Evolutionary conservation across 805 yeast species (phyloP).

Genomic region (Priceomyces haplophilus): DNA sequence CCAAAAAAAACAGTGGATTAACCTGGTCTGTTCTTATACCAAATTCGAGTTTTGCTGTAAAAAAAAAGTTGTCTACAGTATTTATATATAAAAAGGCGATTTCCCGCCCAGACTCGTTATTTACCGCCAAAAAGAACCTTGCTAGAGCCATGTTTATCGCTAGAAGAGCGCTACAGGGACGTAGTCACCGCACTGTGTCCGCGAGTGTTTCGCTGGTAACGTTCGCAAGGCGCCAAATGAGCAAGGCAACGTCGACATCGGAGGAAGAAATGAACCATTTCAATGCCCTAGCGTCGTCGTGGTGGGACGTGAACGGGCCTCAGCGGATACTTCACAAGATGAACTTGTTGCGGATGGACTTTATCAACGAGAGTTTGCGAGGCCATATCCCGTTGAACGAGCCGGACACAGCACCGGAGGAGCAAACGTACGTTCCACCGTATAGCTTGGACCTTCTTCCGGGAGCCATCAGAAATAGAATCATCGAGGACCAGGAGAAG

Average conservation of each 20-base stretch:
- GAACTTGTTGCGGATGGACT: constrained; percentile 89
- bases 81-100: too few species aligned
- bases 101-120: too few species aligned
- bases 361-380: constrained; percentile 62
- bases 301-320: constrained; percentile 97
- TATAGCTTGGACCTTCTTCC: constrained; percentile 71
- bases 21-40: too few species aligned
- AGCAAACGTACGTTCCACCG: constrained; percentile 71
- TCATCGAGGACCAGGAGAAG: constrained; percentile 48
- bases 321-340: constrained; percentile 92
- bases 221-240: not conserved
- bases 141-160: not conserved
- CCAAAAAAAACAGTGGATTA: too few species aligned
- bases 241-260: constrained; percentile 40
- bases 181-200: not conserved
- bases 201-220: not conserved
- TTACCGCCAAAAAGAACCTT: too few species aligned
- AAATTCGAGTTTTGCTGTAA: too few species aligned
- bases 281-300: constrained; percentile 80
- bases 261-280: constrained; percentile 76
- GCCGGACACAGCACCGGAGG: constrained; percentile 25
- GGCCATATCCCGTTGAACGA: constrained; percentile 41
- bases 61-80: too few species aligned
- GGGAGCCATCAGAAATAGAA: constrained; percentile 42
- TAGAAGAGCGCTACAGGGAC: not conserved